Evolutionary conservation across 2,329 filamentous ascomycete species (phyloP).

Genomic region (Fusarium albidum): DNA sequence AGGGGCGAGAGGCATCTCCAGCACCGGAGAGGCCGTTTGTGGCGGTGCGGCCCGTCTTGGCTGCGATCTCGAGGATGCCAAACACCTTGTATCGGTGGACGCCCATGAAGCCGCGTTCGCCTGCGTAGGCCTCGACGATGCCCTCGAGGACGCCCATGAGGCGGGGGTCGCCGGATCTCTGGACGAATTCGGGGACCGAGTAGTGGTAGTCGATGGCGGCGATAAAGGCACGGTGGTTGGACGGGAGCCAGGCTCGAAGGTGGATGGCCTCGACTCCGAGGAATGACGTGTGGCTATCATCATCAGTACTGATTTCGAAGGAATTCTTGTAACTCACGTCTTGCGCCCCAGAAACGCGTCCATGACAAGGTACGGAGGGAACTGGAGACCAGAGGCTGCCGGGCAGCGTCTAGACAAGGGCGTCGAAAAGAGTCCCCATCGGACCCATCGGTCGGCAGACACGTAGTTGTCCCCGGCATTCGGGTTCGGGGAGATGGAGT

Average conservation of each 20-base stretch:
- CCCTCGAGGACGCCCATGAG: conserved; percentile 62
- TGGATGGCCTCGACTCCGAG: conserved; percentile 61
- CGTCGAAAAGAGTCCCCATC: conserved; percentile 60
- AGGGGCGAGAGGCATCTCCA: conserved; percentile 42
- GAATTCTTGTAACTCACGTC: conserved; percentile 41
- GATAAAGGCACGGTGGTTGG: conserved; percentile 63
- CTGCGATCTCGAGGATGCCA: conserved; percentile 62
- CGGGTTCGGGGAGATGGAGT: conserved; percentile 62
- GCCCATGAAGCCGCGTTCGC: conserved; percentile 64
- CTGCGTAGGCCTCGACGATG: conserved; percentile 63
- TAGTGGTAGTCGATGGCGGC: conserved; percentile 64
- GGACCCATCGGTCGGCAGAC: conserved; percentile 57
- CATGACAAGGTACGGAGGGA: conserved; percentile 62
- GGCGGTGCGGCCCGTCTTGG: conserved; percentile 60
- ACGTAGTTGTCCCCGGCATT: conserved; percentile 61
- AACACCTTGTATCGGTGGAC: conserved; percentile 66
- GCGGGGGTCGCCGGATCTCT: conserved; percentile 56
- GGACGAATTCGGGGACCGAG: conserved; percentile 60
- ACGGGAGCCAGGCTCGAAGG: conserved; percentile 61
- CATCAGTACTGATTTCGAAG: no score
- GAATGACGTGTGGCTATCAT: conserved; percentile 48
- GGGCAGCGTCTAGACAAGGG: conserved; percentile 60
- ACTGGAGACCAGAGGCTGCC: conserved; percentile 60
- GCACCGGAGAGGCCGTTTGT: conserved; percentile 61
- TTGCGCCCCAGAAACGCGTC: conserved; percentile 62